A percentile compares a stretch with the other conserved stretches of the same genome.
These are phyloP conservation scores for Conticribra weissflogii DNA, from an alignment of 108 stramenopile genomes.

Conservation along the genomic window DNA sequence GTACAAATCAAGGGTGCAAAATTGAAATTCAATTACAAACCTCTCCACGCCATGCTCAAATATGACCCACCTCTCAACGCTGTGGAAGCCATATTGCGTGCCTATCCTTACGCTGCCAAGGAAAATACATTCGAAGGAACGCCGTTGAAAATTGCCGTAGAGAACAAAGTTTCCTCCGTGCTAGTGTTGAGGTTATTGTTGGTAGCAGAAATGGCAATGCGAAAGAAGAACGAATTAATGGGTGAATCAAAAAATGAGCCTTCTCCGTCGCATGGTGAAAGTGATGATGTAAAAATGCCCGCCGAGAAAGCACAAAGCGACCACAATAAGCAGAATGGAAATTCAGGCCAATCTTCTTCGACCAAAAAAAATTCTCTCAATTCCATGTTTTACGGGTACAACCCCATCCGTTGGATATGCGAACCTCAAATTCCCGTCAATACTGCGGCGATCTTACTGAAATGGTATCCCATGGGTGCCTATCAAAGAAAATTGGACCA, in stretches of 20 bases:
- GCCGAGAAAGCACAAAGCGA: background rate
- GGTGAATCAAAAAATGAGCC: background rate
- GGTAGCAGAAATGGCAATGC: constrained; percentile 44
- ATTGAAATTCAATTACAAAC: too few relatives aligned
- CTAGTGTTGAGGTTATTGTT: constrained; percentile 23
- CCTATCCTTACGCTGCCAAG: constrained; percentile 25
- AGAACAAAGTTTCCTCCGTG: constrained; percentile 12
- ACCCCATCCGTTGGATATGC: constrained; percentile 41
- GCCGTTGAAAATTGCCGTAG: constrained; percentile 41
- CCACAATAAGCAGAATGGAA: background rate
- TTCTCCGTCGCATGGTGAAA: background rate
- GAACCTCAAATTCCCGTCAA: constrained; percentile 71
- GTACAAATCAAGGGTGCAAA: too few relatives aligned
- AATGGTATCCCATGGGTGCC: constrained; percentile 35
- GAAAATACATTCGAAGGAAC: constrained; percentile 10
- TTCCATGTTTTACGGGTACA: constrained; percentile 22
- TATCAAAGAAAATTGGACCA: constrained; percentile 31
- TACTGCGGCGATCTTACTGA: constrained; percentile 54
- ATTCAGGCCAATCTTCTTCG: background rate
- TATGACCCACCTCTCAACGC: constrained; percentile 29
- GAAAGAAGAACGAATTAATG: constrained; percentile 8
- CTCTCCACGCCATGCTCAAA: constrained; percentile 34
- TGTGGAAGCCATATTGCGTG: constrained; percentile 30
- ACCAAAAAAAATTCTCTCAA: background rate
- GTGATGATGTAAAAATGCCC: background rate